Evolutionary conservation across 2,329 filamentous ascomycete species (phyloP), one percentile per base, ranked within the genome.

Genomic region (Colletotrichum spinosum): DNA sequence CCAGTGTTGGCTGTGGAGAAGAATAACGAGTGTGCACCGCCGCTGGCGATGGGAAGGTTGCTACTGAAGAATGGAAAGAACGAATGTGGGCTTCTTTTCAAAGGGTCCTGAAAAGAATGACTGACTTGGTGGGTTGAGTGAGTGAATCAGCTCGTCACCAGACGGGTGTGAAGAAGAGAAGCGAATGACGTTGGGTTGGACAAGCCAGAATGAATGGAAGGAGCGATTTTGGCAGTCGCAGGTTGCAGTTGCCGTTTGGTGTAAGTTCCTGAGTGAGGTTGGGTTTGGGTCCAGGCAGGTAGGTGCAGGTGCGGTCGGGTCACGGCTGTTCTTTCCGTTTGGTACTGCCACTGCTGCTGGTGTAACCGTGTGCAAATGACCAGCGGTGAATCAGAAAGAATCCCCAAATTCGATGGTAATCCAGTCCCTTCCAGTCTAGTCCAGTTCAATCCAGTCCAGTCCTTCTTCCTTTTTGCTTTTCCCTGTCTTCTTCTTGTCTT

Each of bases 321-420:
- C 52, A 51, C 61, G 62, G 62, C 60, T 37, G 58, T 38, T 49
- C 52, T 62, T 65, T 57, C 62, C 62, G 62, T 57, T 39, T 55
- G 34, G 34, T 54, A 37, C 38, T 15, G 49, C 6, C 8, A n/a
- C 34, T 51, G 33, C 46, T 55, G 53, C 15, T 17, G 42, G 44
- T 46, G 41, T 17, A n/a, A 13, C 38, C 25, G 38, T 35, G 52
- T 46, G 52, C 52, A 44, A 55, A 39, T 46, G 53, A 48, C 53
- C 33, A 9, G 41, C 25, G 4, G 25, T 25, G 44, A n/a, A 46
- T n/a, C 25, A 12, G 25, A 35, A 33, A 45, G 52, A 55, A 55
- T 55, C 52, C 44, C 44, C 37, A 10, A 8, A 39, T 39, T 39
- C 34, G n/a, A 17, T 41, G 37, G 33, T 35, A 53, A 35, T 41